Conservation (phyloP, 495 filamentous ascomycete species). For the Astrothelium macrocarpum region DNA sequence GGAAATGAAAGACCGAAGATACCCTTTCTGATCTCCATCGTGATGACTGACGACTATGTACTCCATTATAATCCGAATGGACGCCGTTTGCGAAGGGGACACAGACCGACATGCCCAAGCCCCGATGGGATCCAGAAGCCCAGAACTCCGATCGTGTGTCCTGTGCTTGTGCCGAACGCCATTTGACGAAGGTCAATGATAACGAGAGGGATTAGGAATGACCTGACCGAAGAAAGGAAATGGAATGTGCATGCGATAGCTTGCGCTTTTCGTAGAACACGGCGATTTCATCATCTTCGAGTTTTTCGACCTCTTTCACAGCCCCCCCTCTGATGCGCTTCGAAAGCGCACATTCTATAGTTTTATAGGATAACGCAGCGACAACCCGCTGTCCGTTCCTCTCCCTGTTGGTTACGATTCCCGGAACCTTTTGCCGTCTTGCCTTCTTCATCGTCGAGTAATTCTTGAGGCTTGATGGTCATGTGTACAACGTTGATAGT, state of each 20-base stretch:
- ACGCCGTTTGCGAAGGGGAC: neutral
- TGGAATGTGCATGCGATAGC: neutral
- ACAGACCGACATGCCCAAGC: neutral
- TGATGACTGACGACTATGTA: neutral
- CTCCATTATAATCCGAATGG: neutral
- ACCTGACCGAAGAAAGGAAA: neutral
- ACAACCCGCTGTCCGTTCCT: slow-evolving; percentile 55
- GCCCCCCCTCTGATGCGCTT: neutral
- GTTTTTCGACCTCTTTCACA: neutral
- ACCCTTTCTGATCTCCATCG: neutral
- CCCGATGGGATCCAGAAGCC: neutral
- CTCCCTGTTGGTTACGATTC: slow-evolving; percentile 44
- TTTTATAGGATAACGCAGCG: slow-evolving; percentile 76
- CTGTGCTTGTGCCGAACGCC: neutral
- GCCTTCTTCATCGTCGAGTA: slow-evolving; percentile 80
- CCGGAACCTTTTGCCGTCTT: slow-evolving; percentile 60
- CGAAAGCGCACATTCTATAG: slow-evolving; percentile 13
- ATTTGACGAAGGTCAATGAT: neutral
- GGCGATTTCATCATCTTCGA: neutral
- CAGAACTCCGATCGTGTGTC: neutral
- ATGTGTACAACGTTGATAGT: slow-evolving; percentile 80
- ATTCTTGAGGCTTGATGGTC: slow-evolving; percentile 81
- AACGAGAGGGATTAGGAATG: neutral
- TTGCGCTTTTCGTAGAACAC: neutral
- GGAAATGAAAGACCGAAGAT: neutral